phyloP scores from a whole-genome alignment of 441 rosid species.

The Croton laevigatus region DNA sequence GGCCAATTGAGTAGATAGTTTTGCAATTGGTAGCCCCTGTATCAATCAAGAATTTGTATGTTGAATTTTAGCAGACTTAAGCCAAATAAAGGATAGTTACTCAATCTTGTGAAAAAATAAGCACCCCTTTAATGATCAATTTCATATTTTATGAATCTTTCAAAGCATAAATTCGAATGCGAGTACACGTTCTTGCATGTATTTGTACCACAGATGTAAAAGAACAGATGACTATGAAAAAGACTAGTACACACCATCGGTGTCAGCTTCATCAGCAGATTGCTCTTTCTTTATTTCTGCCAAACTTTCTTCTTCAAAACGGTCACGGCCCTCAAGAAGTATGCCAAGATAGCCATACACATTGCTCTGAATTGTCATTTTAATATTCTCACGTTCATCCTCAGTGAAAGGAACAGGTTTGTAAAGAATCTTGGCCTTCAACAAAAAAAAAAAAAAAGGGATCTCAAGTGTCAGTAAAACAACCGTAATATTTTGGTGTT shows the following conservation, averaged over 20 bases:
- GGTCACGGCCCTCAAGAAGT: constrained; percentile 86
- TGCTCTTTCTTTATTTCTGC: constrained; percentile 37
- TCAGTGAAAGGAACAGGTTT: constrained; percentile 76
- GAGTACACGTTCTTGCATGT: not conserved
- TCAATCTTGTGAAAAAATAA: not conserved
- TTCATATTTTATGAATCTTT: not conserved
- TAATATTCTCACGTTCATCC: constrained; percentile 75
- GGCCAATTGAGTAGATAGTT: constrained; percentile 62
- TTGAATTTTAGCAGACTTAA: constrained; percentile 4
- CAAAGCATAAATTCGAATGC: not conserved
- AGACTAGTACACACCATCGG: constrained; percentile 35
- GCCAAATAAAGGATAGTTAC: not conserved
- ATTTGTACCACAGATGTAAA: not conserved
- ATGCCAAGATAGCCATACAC: constrained; percentile 83
- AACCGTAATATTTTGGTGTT: not conserved
- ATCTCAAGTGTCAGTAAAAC: not conserved
- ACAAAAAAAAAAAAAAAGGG: not conserved
- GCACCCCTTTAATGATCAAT: not conserved
- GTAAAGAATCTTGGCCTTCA: constrained; percentile 89
- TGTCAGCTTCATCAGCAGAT: constrained; percentile 31
- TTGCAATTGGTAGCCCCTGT: constrained; percentile 44
- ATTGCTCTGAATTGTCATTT: constrained; percentile 80
- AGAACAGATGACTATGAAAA: constrained; percentile 3
- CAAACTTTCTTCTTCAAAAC: constrained; percentile 77
- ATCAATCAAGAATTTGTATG: constrained; percentile 15